These are phyloP conservation scores for Suhomyces chickasaworum DNA, from an alignment of 1,139 yeast species.

Conservation along the genomic window DNA sequence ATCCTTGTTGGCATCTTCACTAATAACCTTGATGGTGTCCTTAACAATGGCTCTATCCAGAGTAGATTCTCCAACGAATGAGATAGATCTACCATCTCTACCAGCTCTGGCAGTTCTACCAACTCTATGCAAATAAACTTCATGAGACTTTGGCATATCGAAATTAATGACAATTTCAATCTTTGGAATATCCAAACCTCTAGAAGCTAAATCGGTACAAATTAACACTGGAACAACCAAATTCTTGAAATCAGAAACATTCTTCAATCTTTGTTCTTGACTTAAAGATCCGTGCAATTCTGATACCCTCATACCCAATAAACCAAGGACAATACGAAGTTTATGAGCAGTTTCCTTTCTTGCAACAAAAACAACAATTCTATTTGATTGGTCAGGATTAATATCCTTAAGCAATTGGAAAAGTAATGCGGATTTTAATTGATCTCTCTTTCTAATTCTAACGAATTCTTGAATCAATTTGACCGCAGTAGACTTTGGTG, in stretches of 20 bases:
- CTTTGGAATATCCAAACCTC: constrained; percentile 99
- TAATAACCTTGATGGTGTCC: constrained; percentile 67
- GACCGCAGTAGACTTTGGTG: constrained; percentile 89
- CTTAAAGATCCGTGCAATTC: constrained; percentile 93
- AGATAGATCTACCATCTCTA: constrained; percentile 87
- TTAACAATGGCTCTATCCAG: constrained; percentile 86
- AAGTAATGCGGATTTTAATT: constrained; percentile 78
- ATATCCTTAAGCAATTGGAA: constrained; percentile 68
- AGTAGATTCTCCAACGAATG: constrained; percentile 89
- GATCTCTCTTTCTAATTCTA: constrained; percentile 88
- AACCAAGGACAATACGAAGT: constrained; percentile 80
- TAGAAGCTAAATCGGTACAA: constrained; percentile 97
- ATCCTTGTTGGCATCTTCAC: constrained; percentile 38
- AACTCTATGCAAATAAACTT: constrained; percentile 91
- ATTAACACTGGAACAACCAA: constrained; percentile 82
- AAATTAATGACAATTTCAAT: constrained; percentile 91
- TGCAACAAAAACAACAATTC: constrained; percentile 88
- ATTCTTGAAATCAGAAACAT: constrained; percentile 79
- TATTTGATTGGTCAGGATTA: constrained; percentile 59
- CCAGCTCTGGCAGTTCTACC: constrained; percentile 99
- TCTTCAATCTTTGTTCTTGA: constrained; percentile 91
- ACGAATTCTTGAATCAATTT: constrained; percentile 91
- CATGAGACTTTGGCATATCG: constrained; percentile 94
- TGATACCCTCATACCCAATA: constrained; percentile 82
- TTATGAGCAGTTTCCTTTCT: constrained; percentile 90